Evolutionary conservation across 176 grass and related monocot genomes (phyloP).

Genomic region (Ensete glaucum): DNA sequence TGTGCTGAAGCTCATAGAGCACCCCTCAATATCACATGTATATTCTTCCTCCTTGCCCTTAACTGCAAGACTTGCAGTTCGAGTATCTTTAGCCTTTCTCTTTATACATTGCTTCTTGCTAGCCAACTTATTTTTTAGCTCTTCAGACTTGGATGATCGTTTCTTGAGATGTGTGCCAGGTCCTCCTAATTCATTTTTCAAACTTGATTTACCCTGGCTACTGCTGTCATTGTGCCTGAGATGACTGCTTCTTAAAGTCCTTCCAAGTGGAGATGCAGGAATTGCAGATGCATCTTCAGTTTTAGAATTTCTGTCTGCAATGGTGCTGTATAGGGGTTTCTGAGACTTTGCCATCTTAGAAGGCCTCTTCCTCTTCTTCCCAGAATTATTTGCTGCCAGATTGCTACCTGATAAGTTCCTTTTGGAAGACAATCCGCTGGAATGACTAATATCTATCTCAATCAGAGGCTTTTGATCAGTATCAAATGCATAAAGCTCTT

Average conservation of each 20-base stretch:
- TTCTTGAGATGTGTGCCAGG: conserved; percentile 20
- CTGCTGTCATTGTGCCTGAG: conserved; percentile 3
- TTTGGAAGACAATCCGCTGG: conserved; percentile 13
- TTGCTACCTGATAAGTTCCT: conserved; percentile 13
- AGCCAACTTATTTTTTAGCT: conserved; percentile 36
- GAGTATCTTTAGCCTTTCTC: conserved; percentile 39
- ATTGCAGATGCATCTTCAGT: conserved; percentile 11
- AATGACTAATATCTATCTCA: conserved; percentile 24
- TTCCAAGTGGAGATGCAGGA: neutral
- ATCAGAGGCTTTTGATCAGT: conserved; percentile 16
- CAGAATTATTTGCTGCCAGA: conserved; percentile 23
- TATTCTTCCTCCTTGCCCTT: conserved; percentile 40
- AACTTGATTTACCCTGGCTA: conserved; percentile 13
- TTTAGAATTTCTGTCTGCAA: conserved; percentile 15
- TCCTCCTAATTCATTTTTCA: conserved; percentile 30
- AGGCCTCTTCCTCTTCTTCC: conserved; percentile 36
- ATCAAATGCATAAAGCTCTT: conserved; percentile 14
- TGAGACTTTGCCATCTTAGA: conserved; percentile 29
- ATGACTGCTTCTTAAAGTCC: conserved; percentile 1
- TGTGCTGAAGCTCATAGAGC: conserved; percentile 78
- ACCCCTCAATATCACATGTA: conserved; percentile 78
- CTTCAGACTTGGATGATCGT: conserved; percentile 25
- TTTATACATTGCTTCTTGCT: conserved; percentile 29
- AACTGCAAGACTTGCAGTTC: conserved; percentile 20
- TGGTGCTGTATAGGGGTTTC: conserved; percentile 28